phyloP scores from a whole-genome alignment of 495 filamentous ascomycete genomes.

The Penicillium simplicissimum region DNA sequence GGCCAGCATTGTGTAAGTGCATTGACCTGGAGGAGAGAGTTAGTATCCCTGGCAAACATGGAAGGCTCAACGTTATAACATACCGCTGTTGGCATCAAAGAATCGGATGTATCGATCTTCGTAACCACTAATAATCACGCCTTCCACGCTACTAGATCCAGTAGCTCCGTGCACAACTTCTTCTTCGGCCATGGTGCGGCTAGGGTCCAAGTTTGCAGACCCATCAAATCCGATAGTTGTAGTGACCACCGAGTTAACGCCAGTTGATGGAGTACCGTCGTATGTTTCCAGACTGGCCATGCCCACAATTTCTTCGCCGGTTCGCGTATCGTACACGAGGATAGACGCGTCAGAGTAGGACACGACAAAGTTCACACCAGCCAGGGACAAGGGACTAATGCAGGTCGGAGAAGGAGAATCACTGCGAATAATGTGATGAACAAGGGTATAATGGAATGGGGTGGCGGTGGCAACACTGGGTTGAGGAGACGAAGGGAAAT shows the following conservation, averaged over 20 bases:
- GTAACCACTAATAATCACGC: constrained; percentile 90
- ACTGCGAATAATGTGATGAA: constrained; percentile 77
- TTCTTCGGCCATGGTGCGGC: constrained; percentile 60
- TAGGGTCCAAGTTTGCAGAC: constrained; percentile 62
- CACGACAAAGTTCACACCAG: constrained; percentile 92
- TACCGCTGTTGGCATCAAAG: constrained; percentile 98
- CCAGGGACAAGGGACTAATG: constrained; percentile 80
- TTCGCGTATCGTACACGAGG: constrained; percentile 85
- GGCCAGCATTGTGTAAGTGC: constrained; percentile 97
- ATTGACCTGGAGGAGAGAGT: constrained; percentile 74
- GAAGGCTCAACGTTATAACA: constrained; percentile 36
- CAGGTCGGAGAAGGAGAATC: constrained; percentile 82
- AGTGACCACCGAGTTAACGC: constrained; percentile 89
- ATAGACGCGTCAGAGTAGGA: constrained; percentile 88
- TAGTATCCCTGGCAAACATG: constrained; percentile 24
- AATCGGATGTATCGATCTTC: constrained; percentile 94
- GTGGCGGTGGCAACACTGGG: constrained; percentile 74
- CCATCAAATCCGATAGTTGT: constrained; percentile 79
- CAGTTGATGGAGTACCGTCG: constrained; percentile 77
- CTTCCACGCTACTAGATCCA: constrained; percentile 83
- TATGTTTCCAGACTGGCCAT: constrained; percentile 96
- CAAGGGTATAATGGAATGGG: constrained; percentile 66
- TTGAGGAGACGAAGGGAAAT: constrained; percentile 87
- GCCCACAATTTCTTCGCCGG: constrained; percentile 84
- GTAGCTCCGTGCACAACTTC: constrained; percentile 78